phyloP scores from a whole-genome alignment of 2,329 filamentous ascomycete genomes.

The Monilinia laxa region DNA sequence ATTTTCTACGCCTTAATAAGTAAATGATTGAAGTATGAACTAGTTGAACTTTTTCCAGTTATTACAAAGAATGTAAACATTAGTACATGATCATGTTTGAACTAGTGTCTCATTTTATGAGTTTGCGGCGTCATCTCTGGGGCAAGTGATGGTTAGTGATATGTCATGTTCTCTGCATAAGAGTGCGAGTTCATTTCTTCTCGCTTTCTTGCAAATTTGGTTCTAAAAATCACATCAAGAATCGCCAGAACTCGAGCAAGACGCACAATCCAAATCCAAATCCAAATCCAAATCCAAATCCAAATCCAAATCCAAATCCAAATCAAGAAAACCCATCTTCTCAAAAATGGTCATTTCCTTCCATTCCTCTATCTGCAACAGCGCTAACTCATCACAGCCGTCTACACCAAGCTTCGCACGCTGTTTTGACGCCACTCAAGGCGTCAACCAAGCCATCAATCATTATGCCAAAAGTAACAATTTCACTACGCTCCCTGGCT shows the following conservation, averaged over 20 bases:
- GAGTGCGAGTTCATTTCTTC: no score
- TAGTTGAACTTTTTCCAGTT: no score
- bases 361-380: not conserved
- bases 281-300: not conserved
- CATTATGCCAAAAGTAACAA: not conserved
- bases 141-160: no score
- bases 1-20: no score
- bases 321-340: not conserved
- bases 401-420: not conserved
- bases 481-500: not conserved
- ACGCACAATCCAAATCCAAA: not conserved
- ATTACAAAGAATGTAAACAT: no score
- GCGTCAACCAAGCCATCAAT: not conserved
- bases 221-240: not conserved
- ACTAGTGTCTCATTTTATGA: no score
- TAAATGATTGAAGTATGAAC: no score
- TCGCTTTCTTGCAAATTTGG: no score
- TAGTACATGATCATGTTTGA: no score
- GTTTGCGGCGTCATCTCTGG: no score
- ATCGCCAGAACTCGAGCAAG: not conserved
- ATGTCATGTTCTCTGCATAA: no score
- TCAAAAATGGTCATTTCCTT: not conserved
- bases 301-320: not conserved
- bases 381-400: not conserved
- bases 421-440: not conserved